Percentiles rank a stretch among this genome's conserved stretches.
phyloP scores from a whole-genome alignment of 2,329 filamentous ascomycete species.

The Colletotrichum godetiae region DNA sequence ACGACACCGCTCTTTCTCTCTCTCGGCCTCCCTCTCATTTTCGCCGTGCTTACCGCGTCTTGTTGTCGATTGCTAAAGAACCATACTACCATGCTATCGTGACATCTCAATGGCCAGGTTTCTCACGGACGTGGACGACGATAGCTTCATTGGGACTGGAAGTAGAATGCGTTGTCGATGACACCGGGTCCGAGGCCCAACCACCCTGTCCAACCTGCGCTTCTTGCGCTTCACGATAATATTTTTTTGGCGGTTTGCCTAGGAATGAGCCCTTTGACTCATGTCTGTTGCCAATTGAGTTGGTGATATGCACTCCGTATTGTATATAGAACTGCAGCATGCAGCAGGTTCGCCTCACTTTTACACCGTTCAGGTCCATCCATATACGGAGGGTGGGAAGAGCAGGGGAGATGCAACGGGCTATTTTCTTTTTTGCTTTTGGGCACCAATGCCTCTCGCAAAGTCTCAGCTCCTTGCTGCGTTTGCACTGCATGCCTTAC shows the following conservation, averaged over 20 bases:
- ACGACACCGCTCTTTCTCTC: slow-evolving; percentile 16
- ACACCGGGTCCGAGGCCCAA: no score
- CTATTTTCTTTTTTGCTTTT: neutral
- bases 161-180: neutral
- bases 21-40: neutral
- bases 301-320: slow-evolving; percentile 16
- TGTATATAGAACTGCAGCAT: slow-evolving; percentile 6
- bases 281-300: neutral
- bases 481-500: neutral
- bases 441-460: slow-evolving; percentile 32
- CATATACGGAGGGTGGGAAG: neutral
- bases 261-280: slow-evolving; percentile 4
- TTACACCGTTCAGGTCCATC: slow-evolving; percentile 4
- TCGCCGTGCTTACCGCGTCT: neutral
- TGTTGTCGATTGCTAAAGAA: neutral
- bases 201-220: slow-evolving; percentile 8
- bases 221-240: slow-evolving; percentile 26
- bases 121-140: neutral
- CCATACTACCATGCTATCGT: neutral
- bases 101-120: neutral
- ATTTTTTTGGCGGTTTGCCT: neutral
- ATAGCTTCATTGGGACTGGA: neutral
- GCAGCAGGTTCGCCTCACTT: slow-evolving; percentile 31
- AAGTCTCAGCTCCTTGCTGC: neutral
- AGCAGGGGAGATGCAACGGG: neutral